Evolutionary conservation across 345 rosid genomes (phyloP).

Genomic region (Triadica sebifera): DNA sequence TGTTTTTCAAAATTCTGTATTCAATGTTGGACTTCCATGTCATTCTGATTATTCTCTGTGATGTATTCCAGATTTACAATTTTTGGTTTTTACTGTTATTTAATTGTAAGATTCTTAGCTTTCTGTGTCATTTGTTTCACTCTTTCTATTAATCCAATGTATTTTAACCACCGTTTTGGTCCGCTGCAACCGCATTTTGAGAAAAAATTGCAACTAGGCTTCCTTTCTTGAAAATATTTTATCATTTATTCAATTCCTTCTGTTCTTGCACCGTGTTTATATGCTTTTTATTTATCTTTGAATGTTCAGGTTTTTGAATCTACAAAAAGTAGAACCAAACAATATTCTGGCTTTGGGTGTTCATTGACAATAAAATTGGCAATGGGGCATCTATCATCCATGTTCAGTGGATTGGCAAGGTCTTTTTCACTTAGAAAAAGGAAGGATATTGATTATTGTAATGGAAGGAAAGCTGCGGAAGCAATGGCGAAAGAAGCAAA

Average conservation of each 20-base stretch:
- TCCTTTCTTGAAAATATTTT: slow-evolving; percentile 27
- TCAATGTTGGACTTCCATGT: slow-evolving; percentile 50
- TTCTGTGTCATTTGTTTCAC: slow-evolving; percentile 30
- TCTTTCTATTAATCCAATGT: slow-evolving; percentile 20
- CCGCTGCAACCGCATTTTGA: slow-evolving; percentile 5
- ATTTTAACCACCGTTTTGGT: slow-evolving; percentile 13
- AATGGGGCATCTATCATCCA: slow-evolving; percentile 80
- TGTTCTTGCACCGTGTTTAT: slow-evolving; percentile 11
- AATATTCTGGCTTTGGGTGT: slow-evolving; percentile 11
- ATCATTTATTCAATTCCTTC: slow-evolving; percentile 27
- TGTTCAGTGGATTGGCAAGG: slow-evolving; percentile 75
- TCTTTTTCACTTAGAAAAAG: slow-evolving; percentile 47
- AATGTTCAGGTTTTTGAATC: slow-evolving; percentile 27
- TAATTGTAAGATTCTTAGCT: slow-evolving; percentile 36
- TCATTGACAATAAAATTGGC: neutral
- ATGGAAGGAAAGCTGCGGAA: slow-evolving; percentile 57
- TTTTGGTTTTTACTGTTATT: slow-evolving; percentile 28
- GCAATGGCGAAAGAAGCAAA: slow-evolving; percentile 78
- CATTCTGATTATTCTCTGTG: slow-evolving; percentile 37
- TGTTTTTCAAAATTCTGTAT: slow-evolving; percentile 22
- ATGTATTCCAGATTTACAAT: slow-evolving; percentile 35
- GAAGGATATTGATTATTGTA: slow-evolving; percentile 43
- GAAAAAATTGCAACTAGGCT: slow-evolving; percentile 8
- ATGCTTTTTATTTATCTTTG: slow-evolving; percentile 9
- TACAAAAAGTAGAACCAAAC: slow-evolving; percentile 9